Percentiles rank a stretch among this genome's conserved stretches.
These are phyloP conservation scores for Colletotrichum camelliae DNA, from an alignment of 2,329 filamentous ascomycete species.

Conservation along the genomic window DNA sequence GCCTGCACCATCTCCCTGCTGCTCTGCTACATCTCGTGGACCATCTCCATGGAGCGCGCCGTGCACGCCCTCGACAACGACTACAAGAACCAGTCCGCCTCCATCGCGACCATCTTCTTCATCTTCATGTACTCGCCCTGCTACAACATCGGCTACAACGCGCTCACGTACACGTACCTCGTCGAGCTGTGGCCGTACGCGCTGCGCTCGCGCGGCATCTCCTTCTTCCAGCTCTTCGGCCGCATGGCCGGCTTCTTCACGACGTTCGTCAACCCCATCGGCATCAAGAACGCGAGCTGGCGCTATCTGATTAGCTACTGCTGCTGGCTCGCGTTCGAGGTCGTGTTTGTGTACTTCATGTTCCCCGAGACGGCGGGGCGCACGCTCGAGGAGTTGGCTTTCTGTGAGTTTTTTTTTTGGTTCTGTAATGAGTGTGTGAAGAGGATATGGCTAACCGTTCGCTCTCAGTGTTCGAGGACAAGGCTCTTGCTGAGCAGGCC, in stretches of 20 bases:
- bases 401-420: conserved; percentile 18
- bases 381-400: conserved; percentile 67
- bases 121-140: conserved; percentile 59
- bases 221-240: conserved; percentile 39
- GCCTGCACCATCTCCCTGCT: conserved; percentile 44
- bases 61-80: conserved; percentile 31
- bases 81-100: conserved; percentile 34
- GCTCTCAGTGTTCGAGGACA: conserved; percentile 34
- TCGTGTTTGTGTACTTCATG: conserved; percentile 71
- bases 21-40: conserved; percentile 59
- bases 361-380: conserved; percentile 81
- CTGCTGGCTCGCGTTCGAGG: conserved; percentile 31
- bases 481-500: conserved; percentile 30
- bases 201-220: conserved; percentile 58
- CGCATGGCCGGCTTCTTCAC: conserved; percentile 23
- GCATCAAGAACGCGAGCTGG: conserved; percentile 16
- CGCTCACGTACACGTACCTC: conserved; percentile 65
- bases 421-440: not conserved
- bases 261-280: conserved; percentile 25
- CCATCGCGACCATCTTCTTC: conserved; percentile 54
- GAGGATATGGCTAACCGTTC: not conserved
- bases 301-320: conserved; percentile 24
- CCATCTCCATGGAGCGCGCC: conserved; percentile 48
- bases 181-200: conserved; percentile 66
- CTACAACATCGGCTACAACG: conserved; percentile 68